These are phyloP conservation scores for Fusarium piperis DNA, from an alignment of 2,329 filamentous ascomycete genomes.

Conservation along the genomic window DNA sequence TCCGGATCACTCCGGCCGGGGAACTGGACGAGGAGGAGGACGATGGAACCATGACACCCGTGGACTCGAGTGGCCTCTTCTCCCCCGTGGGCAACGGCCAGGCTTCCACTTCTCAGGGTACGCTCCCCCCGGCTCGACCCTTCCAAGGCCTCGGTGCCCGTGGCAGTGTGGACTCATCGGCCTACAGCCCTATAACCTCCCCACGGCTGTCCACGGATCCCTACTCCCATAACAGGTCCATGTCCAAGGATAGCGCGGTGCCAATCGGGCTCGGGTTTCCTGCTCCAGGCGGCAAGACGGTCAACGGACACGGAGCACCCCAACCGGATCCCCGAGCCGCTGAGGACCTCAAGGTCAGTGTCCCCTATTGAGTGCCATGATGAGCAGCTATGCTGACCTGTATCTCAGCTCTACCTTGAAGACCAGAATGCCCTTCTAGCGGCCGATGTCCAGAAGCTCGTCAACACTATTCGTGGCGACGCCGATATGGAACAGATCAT, in stretches of 20 bases:
- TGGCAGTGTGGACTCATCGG: conserved; percentile 74
- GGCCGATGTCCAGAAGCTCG: conserved; percentile 83
- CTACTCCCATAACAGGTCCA: conserved; percentile 48
- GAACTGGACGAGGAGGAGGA: conserved; percentile 87
- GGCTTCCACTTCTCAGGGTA: conserved; percentile 47
- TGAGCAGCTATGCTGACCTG: conserved; percentile 6
- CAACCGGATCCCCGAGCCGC: conserved; percentile 52
- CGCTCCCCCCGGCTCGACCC: conserved; percentile 61
- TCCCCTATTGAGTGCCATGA: background rate
- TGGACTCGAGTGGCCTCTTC: conserved; percentile 76
- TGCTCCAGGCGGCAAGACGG: conserved; percentile 47
- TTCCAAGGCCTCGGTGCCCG: conserved; percentile 67
- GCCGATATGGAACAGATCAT: conserved; percentile 71
- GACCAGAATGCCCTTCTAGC: conserved; percentile 84
- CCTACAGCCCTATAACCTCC: conserved; percentile 78
- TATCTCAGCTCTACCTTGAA: conserved; percentile 75
- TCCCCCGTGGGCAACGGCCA: conserved; percentile 62
- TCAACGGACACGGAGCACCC: conserved; percentile 52
- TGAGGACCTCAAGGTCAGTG: conserved; percentile 61
- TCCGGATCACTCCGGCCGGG: conserved; percentile 76
- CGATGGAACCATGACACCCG: conserved; percentile 71
- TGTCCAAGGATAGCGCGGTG: conserved; percentile 43
- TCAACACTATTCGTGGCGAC: conserved; percentile 75
- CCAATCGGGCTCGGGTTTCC: conserved; percentile 52
- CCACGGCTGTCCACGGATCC: conserved; percentile 67